These are phyloP conservation scores for Asclepias syriaca DNA, from an alignment of 257 asterid species.

Conservation along the genomic window DNA sequence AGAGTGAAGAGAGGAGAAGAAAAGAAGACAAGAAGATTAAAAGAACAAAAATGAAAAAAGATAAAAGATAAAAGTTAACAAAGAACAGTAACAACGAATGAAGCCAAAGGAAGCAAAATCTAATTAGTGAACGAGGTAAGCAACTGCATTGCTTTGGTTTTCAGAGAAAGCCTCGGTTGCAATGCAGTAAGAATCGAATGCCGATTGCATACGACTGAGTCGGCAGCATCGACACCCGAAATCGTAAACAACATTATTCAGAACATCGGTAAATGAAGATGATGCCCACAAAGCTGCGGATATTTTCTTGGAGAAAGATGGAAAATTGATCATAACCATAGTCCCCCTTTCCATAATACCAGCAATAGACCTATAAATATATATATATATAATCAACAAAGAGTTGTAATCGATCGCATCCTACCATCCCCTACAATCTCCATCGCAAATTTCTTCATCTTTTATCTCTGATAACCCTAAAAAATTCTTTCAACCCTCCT, in stretches of 20 bases:
- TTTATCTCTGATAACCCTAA: background rate
- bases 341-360: conserved; percentile 10
- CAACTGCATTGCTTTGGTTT: conserved; percentile 8
- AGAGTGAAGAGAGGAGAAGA: conserved; percentile 8
- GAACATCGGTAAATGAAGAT: background rate
- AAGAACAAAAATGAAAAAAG: conserved; percentile 7
- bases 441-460: background rate
- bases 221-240: conserved; percentile 40
- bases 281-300: background rate
- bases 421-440: background rate
- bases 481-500: background rate
- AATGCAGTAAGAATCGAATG: conserved; percentile 31
- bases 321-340: conserved; percentile 3
- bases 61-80: background rate
- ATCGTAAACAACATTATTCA: conserved; percentile 16
- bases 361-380: too few relatives aligned
- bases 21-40: conserved; percentile 18
- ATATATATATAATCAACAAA: background rate
- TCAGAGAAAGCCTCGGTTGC: conserved; percentile 31
- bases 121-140: background rate
- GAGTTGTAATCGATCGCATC: background rate
- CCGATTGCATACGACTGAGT: conserved; percentile 26
- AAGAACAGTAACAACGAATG: background rate
- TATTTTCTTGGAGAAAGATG: conserved; percentile 15
- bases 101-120: conserved; percentile 6